These are phyloP conservation scores for Rhizophora apiculata DNA, from an alignment of 345 rosid species.

Conservation along the genomic window DNA sequence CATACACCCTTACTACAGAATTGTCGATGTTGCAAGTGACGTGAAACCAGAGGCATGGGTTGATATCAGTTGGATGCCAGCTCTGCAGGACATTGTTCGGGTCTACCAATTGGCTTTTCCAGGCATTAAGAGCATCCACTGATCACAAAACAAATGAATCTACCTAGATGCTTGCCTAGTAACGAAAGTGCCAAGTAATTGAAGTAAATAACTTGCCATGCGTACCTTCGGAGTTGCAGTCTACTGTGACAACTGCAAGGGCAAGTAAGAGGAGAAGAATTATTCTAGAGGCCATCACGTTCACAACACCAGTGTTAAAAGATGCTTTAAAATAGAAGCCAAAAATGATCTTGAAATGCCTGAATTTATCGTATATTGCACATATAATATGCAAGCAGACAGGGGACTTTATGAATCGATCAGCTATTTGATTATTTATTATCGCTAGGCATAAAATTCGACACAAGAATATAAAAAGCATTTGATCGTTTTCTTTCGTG, in stretches of 20 bases:
- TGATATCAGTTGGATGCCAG: constrained; percentile 43
- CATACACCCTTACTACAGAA: constrained; percentile 34
- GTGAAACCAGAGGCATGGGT: constrained; percentile 52
- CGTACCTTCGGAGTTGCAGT: constrained; percentile 32
- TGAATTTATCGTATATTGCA: no score
- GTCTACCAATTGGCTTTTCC: constrained; percentile 29
- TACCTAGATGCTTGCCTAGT: background rate
- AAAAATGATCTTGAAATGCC: no score
- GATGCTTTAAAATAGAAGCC: no score
- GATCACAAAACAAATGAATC: background rate
- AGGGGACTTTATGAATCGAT: no score
- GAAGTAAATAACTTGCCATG: background rate
- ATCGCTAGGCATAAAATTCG: no score
- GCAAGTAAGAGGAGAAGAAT: background rate
- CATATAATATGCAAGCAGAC: no score
- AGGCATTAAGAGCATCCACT: constrained; percentile 35
- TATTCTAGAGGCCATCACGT: background rate
- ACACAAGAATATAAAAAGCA: no score
- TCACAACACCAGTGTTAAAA: background rate
- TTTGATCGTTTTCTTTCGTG: no score
- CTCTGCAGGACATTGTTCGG: constrained; percentile 34
- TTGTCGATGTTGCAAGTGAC: constrained; percentile 32
- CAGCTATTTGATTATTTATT: no score
- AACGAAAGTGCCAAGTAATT: background rate
- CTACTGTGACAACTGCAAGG: constrained; percentile 1